Conservation (phyloP, 345 rosid species). For the Brassica napus region Da-Ae NC_063447.1:29774501-29775000, state of each 20-base stretch:
- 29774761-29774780: too few relatives aligned
- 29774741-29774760: neutral
- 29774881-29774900: too few relatives aligned
- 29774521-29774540: neutral
- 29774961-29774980: too few relatives aligned
- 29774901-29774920: too few relatives aligned
- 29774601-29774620: conserved; percentile 25
- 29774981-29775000: too few relatives aligned
- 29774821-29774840: too few relatives aligned
- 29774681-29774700: conserved; percentile 42
- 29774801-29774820: too few relatives aligned
- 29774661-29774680: conserved; percentile 23
- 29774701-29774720: conserved; percentile 29
- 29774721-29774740: conserved; percentile 10
- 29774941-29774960: too few relatives aligned
- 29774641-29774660: conserved; percentile 10
- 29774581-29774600: conserved; percentile 20
- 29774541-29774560: neutral
- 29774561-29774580: neutral
- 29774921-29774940: too few relatives aligned
- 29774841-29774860: too few relatives aligned
- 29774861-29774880: too few relatives aligned
- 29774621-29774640: conserved; percentile 8
- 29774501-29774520: neutral
- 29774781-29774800: too few relatives aligned